These are phyloP conservation scores for Mortierella sp. DNA, from an alignment of 371 early-diverging fungal species.

Conservation along the genomic window DNA sequence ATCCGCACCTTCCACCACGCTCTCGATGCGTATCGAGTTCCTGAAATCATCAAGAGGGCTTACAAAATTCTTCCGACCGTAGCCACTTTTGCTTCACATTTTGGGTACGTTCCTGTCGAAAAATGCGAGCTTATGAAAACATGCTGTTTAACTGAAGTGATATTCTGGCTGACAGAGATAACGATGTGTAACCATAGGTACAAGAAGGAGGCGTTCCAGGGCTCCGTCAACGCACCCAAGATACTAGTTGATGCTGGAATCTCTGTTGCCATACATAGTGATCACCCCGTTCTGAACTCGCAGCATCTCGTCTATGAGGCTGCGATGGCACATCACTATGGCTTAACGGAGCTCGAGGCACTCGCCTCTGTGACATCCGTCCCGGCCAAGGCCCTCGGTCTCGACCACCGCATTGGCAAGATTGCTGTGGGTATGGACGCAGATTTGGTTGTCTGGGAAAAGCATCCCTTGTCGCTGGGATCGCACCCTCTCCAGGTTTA, in stretches of 20 bases:
- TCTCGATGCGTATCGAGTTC: conserved; percentile 77
- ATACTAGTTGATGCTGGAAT: conserved; percentile 76
- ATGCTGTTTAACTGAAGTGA: too few species aligned
- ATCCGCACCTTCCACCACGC: conserved; percentile 86
- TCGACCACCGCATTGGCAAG: conserved; percentile 76
- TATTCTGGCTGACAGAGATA: not conserved
- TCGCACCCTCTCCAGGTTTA: conserved; percentile 81
- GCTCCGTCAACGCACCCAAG: conserved; percentile 70
- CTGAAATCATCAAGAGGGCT: conserved; percentile 68
- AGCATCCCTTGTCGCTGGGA: conserved; percentile 78
- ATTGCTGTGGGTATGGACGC: conserved; percentile 80
- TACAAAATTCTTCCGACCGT: conserved; percentile 69
- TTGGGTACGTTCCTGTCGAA: conserved; percentile 55
- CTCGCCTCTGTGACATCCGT: conserved; percentile 76
- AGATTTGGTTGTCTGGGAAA: conserved; percentile 79
- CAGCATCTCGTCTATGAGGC: conserved; percentile 80
- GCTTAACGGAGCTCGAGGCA: conserved; percentile 70
- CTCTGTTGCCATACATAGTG: conserved; percentile 80
- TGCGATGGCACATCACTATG: conserved; percentile 80
- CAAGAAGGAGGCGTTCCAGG: conserved; percentile 80
- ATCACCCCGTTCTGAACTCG: conserved; percentile 82
- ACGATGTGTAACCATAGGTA: conserved; percentile 50
- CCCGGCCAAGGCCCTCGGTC: conserved; percentile 76
- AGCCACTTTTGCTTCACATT: conserved; percentile 76
- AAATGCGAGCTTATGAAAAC: too few species aligned